Base-by-base conservation (phyloP, 352 stramenopile genomes). In the Globisporangium carolinianum region DNA sequence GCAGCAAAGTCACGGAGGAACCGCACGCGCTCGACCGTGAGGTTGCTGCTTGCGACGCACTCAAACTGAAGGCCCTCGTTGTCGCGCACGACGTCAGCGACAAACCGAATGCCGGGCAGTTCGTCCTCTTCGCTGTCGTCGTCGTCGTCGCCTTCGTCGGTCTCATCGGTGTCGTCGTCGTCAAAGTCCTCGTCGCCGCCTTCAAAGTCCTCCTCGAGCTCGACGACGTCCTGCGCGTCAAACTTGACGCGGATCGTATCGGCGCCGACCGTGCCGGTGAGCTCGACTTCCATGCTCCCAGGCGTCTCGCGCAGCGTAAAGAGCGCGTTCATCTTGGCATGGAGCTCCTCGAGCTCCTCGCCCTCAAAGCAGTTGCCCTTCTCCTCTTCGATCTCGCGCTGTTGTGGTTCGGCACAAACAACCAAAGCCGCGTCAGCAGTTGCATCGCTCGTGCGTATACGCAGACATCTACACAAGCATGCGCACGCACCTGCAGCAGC, bases 321-420 rank as follows among this genome's bases (percentile, higher is more conserved):
- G 8, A 85, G 68, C 58, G 83, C 65, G 57, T 79, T 70, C 55
- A 94, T 72, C 66, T 87, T 80, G 39, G 70, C 62, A 37, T 83
- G 83, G 51, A 94, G 72, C 51, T 76, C 60, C 61, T 88, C 78
- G 51, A 94, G 71, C 60, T 89, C 79, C 24, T 83, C 67, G 47
- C 75, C 74, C 43, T 90, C 81, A 55, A 89, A 87, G 71, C 75
- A 88, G 72, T 94, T 94, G 65, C 73, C 81, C 72, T 91, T 94
- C 65, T 91, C 81, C 58, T 94, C 81, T 24, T 76, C 65, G 35
- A 91, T 69, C 68, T 94, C 83, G 24, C 83, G 83, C 78, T 88
- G 24, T 32, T 32, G 24, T 32, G 24, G 24, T 32, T 32, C 24
- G 24, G 3, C 2, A 2, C 24, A 32, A 32, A 32, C 24, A 32